phyloP scores from a whole-genome alignment of 495 filamentous ascomycete genomes.

The Recurvomyces mirabilis region DNA sequence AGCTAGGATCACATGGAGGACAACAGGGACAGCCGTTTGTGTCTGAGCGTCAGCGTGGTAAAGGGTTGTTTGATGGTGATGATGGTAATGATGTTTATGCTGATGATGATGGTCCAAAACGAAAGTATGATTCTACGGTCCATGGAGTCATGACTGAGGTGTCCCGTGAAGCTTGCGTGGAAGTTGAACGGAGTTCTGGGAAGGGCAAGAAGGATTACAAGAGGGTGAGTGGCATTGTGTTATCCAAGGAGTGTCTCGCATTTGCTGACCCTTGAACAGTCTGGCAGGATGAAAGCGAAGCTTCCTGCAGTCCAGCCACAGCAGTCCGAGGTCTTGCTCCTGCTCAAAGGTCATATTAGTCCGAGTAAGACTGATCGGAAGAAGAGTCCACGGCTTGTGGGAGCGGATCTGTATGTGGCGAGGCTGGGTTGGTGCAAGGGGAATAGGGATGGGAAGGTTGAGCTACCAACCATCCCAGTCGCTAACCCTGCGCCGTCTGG shows the following conservation, averaged over 20 bases:
- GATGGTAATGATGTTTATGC: no score
- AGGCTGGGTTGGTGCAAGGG: conserved; percentile 29
- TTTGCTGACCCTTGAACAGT: conserved; percentile 3
- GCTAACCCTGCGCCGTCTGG: no score
- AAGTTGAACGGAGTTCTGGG: neutral
- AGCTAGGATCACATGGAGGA: conserved; percentile 15
- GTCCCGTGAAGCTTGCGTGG: conserved; percentile 1
- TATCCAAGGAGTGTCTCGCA: neutral
- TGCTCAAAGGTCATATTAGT: conserved; percentile 21
- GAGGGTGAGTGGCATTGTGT: conserved; percentile 3
- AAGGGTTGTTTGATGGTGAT: no score
- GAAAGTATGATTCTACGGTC: conserved; percentile 4
- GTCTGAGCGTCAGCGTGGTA: conserved; percentile 13
- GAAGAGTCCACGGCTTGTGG: conserved; percentile 37
- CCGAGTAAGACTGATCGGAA: conserved; percentile 29
- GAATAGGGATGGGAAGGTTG: neutral
- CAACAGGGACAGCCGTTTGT: conserved; percentile 20
- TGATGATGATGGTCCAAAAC: neutral
- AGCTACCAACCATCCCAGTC: no score
- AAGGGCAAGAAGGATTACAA: conserved; percentile 14
- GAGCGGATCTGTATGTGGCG: conserved; percentile 43
- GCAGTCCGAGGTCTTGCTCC: conserved; percentile 21
- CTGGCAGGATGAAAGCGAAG: conserved; percentile 13
- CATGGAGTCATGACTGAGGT: conserved; percentile 2
- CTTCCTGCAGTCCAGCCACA: neutral